Conservation (phyloP, 805 yeast genomes). For the Scheffersomyces coipomensis region DNA sequence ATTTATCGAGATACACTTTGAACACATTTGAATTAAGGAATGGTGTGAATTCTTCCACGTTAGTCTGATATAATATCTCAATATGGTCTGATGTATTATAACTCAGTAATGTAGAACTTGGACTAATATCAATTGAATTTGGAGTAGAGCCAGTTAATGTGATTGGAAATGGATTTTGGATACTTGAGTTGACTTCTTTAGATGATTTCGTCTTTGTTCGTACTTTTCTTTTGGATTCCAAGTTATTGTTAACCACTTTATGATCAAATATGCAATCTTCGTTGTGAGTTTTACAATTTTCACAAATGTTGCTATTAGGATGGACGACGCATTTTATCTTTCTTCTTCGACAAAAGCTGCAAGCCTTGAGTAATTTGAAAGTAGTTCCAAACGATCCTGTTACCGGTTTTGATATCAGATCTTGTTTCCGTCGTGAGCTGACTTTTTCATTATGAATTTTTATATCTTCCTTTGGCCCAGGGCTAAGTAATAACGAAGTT, state of each 20-base stretch:
- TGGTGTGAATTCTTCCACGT: constrained; percentile 17
- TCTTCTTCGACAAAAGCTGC: constrained; percentile 17
- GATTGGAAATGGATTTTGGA: neutral
- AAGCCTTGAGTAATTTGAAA: constrained; percentile 17
- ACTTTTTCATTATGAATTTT: no score
- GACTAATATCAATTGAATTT: neutral
- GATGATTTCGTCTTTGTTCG: neutral
- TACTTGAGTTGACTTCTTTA: no score
- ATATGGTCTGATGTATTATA: neutral
- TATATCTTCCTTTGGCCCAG: no score
- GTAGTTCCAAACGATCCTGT: constrained; percentile 7
- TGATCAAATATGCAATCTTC: constrained; percentile 17
- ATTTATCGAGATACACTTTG: constrained; percentile 8
- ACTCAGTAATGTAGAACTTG: neutral
- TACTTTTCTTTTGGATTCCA: constrained; percentile 1
- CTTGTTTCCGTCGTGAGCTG: no score
- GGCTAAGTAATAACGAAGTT: no score
- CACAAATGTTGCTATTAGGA: constrained; percentile 9
- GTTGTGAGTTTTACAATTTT: constrained; percentile 12
- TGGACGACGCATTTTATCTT: constrained; percentile 15
- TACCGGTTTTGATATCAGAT: no score
- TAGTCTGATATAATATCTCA: constrained; percentile 7
- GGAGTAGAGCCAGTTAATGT: neutral
- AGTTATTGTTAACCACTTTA: constrained; percentile 8
- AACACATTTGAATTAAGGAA: constrained; percentile 13